Conservation (phyloP, 139 green algal genomes). For the Chlamydomonas schloesseri region DNA sequence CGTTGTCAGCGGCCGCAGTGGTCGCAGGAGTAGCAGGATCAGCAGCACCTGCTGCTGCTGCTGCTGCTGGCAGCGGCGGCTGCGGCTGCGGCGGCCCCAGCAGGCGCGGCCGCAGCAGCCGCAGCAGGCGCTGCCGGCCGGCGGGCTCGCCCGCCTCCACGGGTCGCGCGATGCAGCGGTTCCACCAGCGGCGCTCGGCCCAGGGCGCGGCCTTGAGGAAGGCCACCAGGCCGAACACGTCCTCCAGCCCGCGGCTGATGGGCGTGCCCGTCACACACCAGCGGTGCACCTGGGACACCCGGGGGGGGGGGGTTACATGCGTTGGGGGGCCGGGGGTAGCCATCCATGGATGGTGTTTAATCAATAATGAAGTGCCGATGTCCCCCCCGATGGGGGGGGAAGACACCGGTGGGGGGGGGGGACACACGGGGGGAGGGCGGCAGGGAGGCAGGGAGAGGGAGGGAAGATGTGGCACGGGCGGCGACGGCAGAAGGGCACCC, state of each 20-base stretch:
- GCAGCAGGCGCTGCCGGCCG: slow-evolving; percentile 46
- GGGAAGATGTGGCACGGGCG: too few relatives aligned
- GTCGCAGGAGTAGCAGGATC: slow-evolving; percentile 51
- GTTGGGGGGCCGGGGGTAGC: too few relatives aligned
- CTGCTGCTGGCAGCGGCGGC: not conserved
- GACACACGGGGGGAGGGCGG: not conserved
- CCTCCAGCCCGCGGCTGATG: slow-evolving; percentile 84
- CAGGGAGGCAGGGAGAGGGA: not conserved
- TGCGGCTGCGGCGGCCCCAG: not conserved
- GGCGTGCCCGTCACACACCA: slow-evolving; percentile 90
- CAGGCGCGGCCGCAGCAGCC: not conserved
- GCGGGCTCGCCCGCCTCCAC: slow-evolving; percentile 56
- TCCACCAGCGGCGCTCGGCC: slow-evolving; percentile 73
- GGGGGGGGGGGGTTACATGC: not conserved
- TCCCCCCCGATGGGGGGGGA: too few relatives aligned
- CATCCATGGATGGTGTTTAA: too few relatives aligned
- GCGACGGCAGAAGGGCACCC: too few relatives aligned
- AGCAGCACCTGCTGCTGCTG: too few relatives aligned
- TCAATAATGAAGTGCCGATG: too few relatives aligned
- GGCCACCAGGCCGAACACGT: slow-evolving; percentile 88
- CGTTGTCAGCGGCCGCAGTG: too few relatives aligned
- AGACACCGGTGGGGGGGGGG: too few relatives aligned
- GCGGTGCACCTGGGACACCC: slow-evolving; percentile 1
- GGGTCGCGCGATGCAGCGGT: slow-evolving; percentile 63
- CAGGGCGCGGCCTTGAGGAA: slow-evolving; percentile 83